Percentiles rank a stretch among this genome's conserved stretches.
phyloP scores from a whole-genome alignment of 2,329 filamentous ascomycete species.

The Hypoxylon sp. region DNA sequence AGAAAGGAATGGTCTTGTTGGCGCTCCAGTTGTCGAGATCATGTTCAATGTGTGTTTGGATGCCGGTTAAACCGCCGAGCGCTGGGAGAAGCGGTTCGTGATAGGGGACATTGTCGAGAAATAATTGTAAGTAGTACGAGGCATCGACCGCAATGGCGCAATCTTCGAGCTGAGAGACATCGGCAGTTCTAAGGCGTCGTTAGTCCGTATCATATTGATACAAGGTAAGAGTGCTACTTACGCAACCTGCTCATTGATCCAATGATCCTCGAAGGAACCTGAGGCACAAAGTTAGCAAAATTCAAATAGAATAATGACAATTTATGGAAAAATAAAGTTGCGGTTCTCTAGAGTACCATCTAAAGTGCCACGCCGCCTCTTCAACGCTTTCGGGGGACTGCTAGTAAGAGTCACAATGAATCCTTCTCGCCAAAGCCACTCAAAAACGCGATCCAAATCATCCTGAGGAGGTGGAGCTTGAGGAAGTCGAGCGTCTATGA shows the following conservation, averaged over 20 bases:
- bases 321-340: neutral
- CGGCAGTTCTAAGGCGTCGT: slow-evolving; percentile 64
- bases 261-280: slow-evolving; percentile 59
- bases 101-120: slow-evolving; percentile 78
- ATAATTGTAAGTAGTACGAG: slow-evolving; percentile 85
- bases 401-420: slow-evolving; percentile 7
- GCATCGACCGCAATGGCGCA: slow-evolving; percentile 88
- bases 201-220: slow-evolving; percentile 17
- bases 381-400: neutral
- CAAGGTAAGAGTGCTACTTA: slow-evolving; percentile 42
- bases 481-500: neutral
- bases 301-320: neutral
- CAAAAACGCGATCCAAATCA: slow-evolving; percentile 21
- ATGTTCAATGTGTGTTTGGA: slow-evolving; percentile 80
- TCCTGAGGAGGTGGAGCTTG: neutral
- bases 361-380: slow-evolving; percentile 4
- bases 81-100: slow-evolving; percentile 92
- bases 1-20: slow-evolving; percentile 81
- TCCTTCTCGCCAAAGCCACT: slow-evolving; percentile 32
- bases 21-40: slow-evolving; percentile 81
- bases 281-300: slow-evolving; percentile 43
- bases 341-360: slow-evolving; percentile 28
- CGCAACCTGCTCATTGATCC: slow-evolving; percentile 58
- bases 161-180: slow-evolving; percentile 79
- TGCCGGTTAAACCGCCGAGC: slow-evolving; percentile 87